Evolutionary conservation across 1,139 yeast species (phyloP).

Genomic region (Debaryomyces robertsiae): DNA sequence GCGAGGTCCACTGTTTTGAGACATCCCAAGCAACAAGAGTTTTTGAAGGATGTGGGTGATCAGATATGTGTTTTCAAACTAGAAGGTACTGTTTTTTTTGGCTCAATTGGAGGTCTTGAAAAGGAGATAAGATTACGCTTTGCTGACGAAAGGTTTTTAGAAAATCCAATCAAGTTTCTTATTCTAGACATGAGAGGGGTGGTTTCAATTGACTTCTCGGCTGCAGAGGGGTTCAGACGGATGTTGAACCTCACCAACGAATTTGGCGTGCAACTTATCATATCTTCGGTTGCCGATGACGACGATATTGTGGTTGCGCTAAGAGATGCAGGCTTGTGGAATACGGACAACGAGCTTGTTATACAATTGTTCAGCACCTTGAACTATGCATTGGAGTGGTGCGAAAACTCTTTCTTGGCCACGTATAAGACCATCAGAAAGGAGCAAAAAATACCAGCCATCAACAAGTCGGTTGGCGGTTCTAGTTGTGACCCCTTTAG

Average conservation of each 20-base stretch:
- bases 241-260: slow-evolving; percentile 77
- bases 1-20: slow-evolving; percentile 93
- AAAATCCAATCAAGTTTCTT: slow-evolving; percentile 70
- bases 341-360: slow-evolving; percentile 38
- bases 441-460: slow-evolving; percentile 19
- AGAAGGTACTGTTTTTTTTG: slow-evolving; percentile 89
- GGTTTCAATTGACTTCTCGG: slow-evolving; percentile 83
- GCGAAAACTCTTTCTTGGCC: slow-evolving; percentile 84
- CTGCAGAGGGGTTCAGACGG: slow-evolving; percentile 93
- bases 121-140: slow-evolving; percentile 66
- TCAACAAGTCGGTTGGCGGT: slow-evolving; percentile 8
- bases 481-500: neutral
- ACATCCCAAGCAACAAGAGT: slow-evolving; percentile 87
- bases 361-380: slow-evolving; percentile 71
- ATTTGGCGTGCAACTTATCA: slow-evolving; percentile 68
- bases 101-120: slow-evolving; percentile 92
- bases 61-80: slow-evolving; percentile 87
- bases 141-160: slow-evolving; percentile 55
- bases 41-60: slow-evolving; percentile 81
- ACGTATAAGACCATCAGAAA: slow-evolving; percentile 53
- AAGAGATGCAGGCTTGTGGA: slow-evolving; percentile 74
- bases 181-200: slow-evolving; percentile 86
- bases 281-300: slow-evolving; percentile 72
- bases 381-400: slow-evolving; percentile 92
- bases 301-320: slow-evolving; percentile 65